A percentile compares a stretch with the other conserved stretches of the same genome.
Evolutionary conservation across 805 yeast genomes (phyloP).

Genomic region (Ogataea sp.): DNA sequence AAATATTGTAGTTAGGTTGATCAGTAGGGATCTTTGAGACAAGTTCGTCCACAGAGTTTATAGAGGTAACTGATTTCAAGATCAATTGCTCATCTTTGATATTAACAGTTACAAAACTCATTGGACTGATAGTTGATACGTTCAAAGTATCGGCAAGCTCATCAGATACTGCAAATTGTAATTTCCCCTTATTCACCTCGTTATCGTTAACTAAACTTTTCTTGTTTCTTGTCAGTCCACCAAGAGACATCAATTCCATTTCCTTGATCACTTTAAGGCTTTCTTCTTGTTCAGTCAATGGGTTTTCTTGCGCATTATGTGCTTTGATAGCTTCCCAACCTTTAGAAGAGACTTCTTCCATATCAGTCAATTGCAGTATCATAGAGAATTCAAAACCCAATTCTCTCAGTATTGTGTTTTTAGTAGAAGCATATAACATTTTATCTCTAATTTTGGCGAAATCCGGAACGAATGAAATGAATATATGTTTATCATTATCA

Average conservation of each 20-base stretch:
- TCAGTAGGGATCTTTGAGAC: slow-evolving; percentile 25
- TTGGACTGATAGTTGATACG: neutral
- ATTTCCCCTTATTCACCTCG: slow-evolving; percentile 3
- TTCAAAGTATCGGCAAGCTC: slow-evolving; percentile 3
- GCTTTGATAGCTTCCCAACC: slow-evolving; percentile 37
- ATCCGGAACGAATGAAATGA: slow-evolving; percentile 85
- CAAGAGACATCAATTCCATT: slow-evolving; percentile 28
- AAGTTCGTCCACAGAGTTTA: slow-evolving; percentile 21
- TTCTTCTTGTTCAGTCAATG: slow-evolving; percentile 54
- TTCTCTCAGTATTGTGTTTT: slow-evolving; percentile 64
- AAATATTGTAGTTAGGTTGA: slow-evolving; percentile 54
- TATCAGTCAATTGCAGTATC: slow-evolving; percentile 46
- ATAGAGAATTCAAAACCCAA: slow-evolving; percentile 55
- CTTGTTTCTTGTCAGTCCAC: slow-evolving; percentile 18
- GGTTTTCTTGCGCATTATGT: slow-evolving; percentile 31
- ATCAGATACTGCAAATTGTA: slow-evolving; percentile 6
- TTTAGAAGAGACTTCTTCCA: slow-evolving; percentile 42
- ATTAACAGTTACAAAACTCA: slow-evolving; percentile 7
- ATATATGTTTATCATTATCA: slow-evolving; percentile 31
- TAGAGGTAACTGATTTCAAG: slow-evolving; percentile 15
- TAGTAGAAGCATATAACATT: slow-evolving; percentile 92
- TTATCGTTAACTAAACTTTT: slow-evolving; percentile 14
- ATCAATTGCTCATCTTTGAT: slow-evolving; percentile 7
- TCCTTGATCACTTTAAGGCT: slow-evolving; percentile 37
- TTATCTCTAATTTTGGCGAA: slow-evolving; percentile 70